Conservation (phyloP, 164 flowering plant genomes). For the Berberis thunbergii region DNA sequence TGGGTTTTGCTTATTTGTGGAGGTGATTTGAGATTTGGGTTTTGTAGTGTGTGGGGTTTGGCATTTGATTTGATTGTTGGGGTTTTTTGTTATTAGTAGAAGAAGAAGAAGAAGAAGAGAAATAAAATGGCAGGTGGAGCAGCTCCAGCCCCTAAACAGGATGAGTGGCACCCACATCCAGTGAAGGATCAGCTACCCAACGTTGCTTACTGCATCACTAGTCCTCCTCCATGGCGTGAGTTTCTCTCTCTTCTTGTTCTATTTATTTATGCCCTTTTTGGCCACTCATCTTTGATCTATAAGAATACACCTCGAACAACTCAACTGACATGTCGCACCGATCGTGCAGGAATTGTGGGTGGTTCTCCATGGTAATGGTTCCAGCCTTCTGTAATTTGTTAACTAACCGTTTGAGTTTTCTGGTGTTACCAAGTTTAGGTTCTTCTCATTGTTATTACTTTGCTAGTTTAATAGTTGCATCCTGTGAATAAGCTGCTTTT, state of each 20-base stretch:
- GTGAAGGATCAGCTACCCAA: conserved; percentile 64
- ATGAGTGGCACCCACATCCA: conserved; percentile 68
- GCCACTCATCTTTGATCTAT: conserved; percentile 7
- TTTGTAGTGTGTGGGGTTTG: conserved; percentile 8
- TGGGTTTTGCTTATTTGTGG: conserved; percentile 8
- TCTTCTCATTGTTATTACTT: too few relatives aligned
- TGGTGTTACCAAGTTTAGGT: neutral
- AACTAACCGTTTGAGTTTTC: neutral
- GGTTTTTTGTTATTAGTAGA: conserved; percentile 1
- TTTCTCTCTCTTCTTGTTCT: conserved; percentile 3
- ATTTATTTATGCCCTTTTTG: neutral
- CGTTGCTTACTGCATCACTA: conserved; percentile 62
- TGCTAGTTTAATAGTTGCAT: too few relatives aligned
- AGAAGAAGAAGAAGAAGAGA: conserved; percentile 1
- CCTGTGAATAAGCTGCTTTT: too few relatives aligned
- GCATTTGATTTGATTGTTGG: neutral
- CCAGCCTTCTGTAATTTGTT: neutral
- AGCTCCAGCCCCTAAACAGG: conserved; percentile 60
- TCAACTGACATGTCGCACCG: conserved; percentile 74
- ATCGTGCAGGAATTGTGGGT: conserved; percentile 70
- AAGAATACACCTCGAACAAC: conserved; percentile 46
- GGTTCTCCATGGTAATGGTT: conserved; percentile 73
- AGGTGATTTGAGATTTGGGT: conserved; percentile 13
- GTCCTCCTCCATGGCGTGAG: conserved; percentile 93
- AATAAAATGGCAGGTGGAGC: conserved; percentile 38